Base-by-base conservation (phyloP, 495 filamentous ascomycete species). In the Podospora comata region DNA sequence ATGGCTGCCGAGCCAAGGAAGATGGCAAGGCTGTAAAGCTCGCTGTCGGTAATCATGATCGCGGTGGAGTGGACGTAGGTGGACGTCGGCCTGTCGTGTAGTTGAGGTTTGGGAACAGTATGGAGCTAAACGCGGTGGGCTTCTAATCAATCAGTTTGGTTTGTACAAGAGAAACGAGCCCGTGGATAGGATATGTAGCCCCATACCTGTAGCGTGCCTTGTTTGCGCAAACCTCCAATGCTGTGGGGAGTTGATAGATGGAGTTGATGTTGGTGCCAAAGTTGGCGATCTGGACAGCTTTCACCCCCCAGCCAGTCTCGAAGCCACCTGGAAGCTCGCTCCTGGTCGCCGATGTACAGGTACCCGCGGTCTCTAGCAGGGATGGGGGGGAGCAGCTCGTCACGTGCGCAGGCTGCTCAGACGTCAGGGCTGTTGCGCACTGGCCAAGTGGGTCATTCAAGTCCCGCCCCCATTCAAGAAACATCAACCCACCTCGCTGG, bases 1-100 rank as follows among this genome's bases (percentile, higher is more conserved):
- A 97, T 95, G 72, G 95, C 87, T 39, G 89, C 85, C 56, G 88
- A 93, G 80, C 96, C 95, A 66, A 98, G 91, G 79, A 97, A 94
- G 76, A 97, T 89, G 79, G 95, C 94, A 26, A 99, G 89, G 30
- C 85, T 84, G 82, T 92, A 91, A 73, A 95, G 87, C 65, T 93
- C 89, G 70, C 88, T 81, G 88, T 95, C 92, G 80, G 91, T 89
- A 78, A 95, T 94, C 92, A 95, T 95, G 55, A 20, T 58, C 55
- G 55, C 55, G 55, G 23, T 58, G 55, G 18, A 23, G 55, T 58
- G n/a, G 55, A 58, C n/a, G 39, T 48, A 28, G 65, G 11, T 59
- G 48, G 61, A 39, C 39, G 39, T 60, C 4, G 56, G 58, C 19
- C 44, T 30, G 53, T 65, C 44, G 39, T 54, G 48, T 59, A 6